Percentiles rank a stretch among this genome's conserved stretches.
These are phyloP conservation scores for Stagonosporopsis chrysanthemi DNA, from an alignment of 2,329 filamentous ascomycete genomes.

Conservation along the genomic window DNA sequence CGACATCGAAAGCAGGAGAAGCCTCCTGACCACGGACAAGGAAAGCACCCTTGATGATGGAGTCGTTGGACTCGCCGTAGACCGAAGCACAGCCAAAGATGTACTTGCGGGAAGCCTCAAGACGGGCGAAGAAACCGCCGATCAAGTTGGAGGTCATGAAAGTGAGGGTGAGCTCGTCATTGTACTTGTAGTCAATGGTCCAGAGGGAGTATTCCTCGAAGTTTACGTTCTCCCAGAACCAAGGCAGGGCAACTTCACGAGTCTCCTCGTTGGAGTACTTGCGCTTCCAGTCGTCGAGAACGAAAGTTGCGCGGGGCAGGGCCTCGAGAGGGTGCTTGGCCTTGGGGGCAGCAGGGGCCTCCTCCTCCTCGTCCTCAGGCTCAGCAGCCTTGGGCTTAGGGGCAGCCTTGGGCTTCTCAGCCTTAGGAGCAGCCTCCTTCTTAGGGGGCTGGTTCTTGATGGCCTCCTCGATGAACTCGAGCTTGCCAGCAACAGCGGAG, in stretches of 20 bases:
- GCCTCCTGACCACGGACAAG: conserved; percentile 91
- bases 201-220: conserved; percentile 96
- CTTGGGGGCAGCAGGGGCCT: conserved; percentile 74
- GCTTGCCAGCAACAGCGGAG: conserved; percentile 77
- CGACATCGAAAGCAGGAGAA: conserved; percentile 89
- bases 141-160: conserved; percentile 99
- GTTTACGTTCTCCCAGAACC: conserved; percentile 98
- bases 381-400: conserved; percentile 61
- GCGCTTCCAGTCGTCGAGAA: conserved; percentile 98
- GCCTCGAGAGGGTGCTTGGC: conserved; percentile 94
- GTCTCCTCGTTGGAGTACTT: conserved; percentile 97
- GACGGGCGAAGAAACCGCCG: conserved; percentile 95
- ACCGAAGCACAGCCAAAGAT: conserved; percentile 91
- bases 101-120: conserved; percentile 98
- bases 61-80: conserved; percentile 88
- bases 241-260: conserved; percentile 81
- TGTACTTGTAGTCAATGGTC: conserved; percentile 98
- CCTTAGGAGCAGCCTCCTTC: conserved; percentile 70
- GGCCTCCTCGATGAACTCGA: conserved; percentile 82
- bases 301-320: conserved; percentile 79
- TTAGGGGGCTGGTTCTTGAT: conserved; percentile 77
- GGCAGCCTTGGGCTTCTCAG: conserved; percentile 75
- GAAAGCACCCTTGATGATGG: conserved; percentile 91
- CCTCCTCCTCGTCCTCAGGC: conserved; percentile 65
- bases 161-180: conserved; percentile 92